A percentile compares a stretch with the other conserved stretches of the same genome.
Conservation (phyloP, 2,329 filamentous ascomycete species). For the Trichoderma sp. region DNA sequence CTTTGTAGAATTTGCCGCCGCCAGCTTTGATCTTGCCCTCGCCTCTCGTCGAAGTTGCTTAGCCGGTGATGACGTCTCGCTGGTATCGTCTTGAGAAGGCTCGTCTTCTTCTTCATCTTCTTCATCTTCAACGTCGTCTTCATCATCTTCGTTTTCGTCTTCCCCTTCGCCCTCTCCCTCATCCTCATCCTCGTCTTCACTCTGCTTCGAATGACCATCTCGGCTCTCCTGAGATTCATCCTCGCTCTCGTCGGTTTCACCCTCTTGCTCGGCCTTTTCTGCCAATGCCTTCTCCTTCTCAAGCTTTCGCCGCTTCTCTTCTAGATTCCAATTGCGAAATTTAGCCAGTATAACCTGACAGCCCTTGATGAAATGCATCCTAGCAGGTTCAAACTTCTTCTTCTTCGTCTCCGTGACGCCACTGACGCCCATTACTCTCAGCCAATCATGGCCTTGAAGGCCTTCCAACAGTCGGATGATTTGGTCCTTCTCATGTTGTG, state of each 20-base stretch:
- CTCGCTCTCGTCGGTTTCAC: constrained; percentile 41
- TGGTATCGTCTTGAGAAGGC: constrained; percentile 61
- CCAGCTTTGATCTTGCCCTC: constrained; percentile 54
- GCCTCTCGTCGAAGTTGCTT: constrained; percentile 78
- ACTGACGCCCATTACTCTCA: constrained; percentile 87
- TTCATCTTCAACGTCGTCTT: constrained; percentile 41
- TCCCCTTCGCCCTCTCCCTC: constrained; percentile 40
- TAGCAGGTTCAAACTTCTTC: constrained; percentile 83
- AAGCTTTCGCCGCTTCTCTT: constrained; percentile 81
- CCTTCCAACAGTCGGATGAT: constrained; percentile 73
- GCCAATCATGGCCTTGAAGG: constrained; percentile 88
- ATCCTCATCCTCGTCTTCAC: constrained; percentile 32
- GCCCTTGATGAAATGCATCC: constrained; percentile 81
- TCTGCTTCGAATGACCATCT: constrained; percentile 36
- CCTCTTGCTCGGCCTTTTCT: constrained; percentile 40
- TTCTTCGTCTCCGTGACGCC: constrained; percentile 83
- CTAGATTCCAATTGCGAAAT: constrained; percentile 83
- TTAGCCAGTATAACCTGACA: constrained; percentile 83
- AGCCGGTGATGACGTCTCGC: constrained; percentile 51
- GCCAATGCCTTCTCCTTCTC: constrained; percentile 67
- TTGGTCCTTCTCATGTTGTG: constrained; percentile 69
- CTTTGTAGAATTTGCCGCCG: constrained; percentile 42
- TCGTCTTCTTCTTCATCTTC: constrained; percentile 31
- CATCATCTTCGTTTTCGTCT: constrained; percentile 46
- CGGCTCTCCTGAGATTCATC: constrained; percentile 38